These are phyloP conservation scores for Cichorium intybus DNA, from an alignment of 140 eudicot genomes.

Conservation along the genomic window DNA sequence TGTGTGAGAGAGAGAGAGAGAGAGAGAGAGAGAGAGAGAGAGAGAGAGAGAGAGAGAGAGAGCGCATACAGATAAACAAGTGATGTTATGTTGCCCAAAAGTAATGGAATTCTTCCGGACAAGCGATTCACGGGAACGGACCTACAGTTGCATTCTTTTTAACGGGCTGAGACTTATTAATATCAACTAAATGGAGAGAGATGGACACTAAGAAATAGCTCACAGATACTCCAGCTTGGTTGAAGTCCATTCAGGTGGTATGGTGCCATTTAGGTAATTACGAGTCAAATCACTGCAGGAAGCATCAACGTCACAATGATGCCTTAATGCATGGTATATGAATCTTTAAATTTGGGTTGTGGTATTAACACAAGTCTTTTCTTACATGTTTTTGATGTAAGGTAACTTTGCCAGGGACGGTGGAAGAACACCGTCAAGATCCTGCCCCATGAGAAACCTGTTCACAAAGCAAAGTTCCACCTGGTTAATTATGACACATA, in stretches of 20 bases:
- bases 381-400: too few species aligned
- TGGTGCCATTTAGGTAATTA: conserved; percentile 59
- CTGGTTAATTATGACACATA: too few species aligned
- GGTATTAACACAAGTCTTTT: not conserved
- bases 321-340: not conserved
- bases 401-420: too few species aligned
- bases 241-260: conserved; percentile 65
- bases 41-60: conserved; percentile 14
- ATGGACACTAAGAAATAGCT: conserved; percentile 14
- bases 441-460: too few species aligned
- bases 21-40: not conserved
- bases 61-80: conserved; percentile 47
- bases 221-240: conserved; percentile 49
- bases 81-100: conserved; percentile 49
- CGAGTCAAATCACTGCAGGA: conserved; percentile 45
- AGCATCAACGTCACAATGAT: not conserved
- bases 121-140: conserved; percentile 48
- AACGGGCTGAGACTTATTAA: not conserved
- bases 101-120: conserved; percentile 57
- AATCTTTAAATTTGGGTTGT: not conserved
- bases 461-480: too few species aligned
- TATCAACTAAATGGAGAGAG: not conserved
- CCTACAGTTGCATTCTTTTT: conserved; percentile 7
- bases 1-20: too few species aligned
- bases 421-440: too few species aligned